Evolutionary conservation across 345 rosid species (phyloP).

Genomic region (Hevea brasiliensis): DNA sequence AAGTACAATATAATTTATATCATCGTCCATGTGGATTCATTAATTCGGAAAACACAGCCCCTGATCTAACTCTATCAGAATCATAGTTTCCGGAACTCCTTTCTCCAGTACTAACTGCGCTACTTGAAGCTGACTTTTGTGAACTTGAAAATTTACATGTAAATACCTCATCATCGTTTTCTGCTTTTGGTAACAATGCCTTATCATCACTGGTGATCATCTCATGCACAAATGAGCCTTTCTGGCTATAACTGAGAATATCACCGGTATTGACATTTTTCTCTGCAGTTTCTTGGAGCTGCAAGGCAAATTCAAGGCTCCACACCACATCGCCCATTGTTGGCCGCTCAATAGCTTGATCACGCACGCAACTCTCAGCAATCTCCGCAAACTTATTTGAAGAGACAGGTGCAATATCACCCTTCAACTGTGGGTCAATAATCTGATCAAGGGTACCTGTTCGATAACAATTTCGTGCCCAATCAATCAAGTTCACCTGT

Average conservation of each 20-base stretch:
- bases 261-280: neutral
- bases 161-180: constrained; percentile 21
- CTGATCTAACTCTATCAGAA: too few relatives aligned
- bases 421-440: constrained; percentile 35
- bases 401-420: constrained; percentile 30
- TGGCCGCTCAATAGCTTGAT: constrained; percentile 9
- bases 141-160: constrained; percentile 10
- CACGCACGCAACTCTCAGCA: constrained; percentile 36
- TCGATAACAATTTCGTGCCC: constrained; percentile 31
- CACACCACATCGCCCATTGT: constrained; percentile 19
- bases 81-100: too few relatives aligned
- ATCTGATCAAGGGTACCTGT: constrained; percentile 33
- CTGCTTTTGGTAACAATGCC: too few relatives aligned
- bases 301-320: constrained; percentile 24
- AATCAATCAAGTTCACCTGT: constrained; percentile 32
- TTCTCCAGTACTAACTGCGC: too few relatives aligned
- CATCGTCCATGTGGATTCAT: too few relatives aligned
- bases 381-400: constrained; percentile 41
- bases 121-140: constrained; percentile 9
- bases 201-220: neutral
- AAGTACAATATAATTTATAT: too few relatives aligned
- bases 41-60: too few relatives aligned
- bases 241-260: neutral
- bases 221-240: neutral
- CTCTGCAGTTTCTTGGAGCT: constrained; percentile 17